Evolutionary conservation across 2,329 filamentous ascomycete species (phyloP), one percentile per base, ranked within the genome.

Genomic region (Esteya vermicola): DNA sequence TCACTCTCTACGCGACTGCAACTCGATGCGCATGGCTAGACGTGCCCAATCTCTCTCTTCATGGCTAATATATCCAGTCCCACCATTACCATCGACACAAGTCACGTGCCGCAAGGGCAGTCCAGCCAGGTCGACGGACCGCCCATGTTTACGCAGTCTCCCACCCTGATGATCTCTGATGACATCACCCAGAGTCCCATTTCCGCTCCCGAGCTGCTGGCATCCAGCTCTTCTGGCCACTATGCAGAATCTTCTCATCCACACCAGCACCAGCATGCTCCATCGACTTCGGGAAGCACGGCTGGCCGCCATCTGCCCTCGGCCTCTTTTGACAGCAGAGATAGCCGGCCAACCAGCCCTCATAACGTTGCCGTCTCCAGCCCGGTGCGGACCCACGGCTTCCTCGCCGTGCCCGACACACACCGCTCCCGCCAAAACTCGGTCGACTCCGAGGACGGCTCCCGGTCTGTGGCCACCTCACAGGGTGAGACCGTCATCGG

Each of bases 321-420:
- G 13, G 64, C 70, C 28, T 77, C 76, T 2, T 78, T 81, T 48
- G 79, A 83, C 18, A 75, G 68, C 56, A 70, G 63, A 47, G 75
- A 79, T 45, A 79, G 72, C 54, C 66, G 77, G 43, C 80, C 80
- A 2, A 78, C 73, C 12, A 84, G 79, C 47, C 78, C 80, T 9
- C 78, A 83, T 56, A 85, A 84, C 60, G 67, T 85, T 37, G 81
- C 77, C 60, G 67, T 85, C 37, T 81, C 78, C 22, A 75, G 63
- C 45, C 70, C 70, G 1, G 62, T 74, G 9, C 53, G 64, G 50
- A 54, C 59, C 42, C 53, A 66, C 49, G 65, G 66, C 40, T 81
- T 81, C 48, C 63, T 85, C 35, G 67, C 76, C 0, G 81, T 85
- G 2, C 81, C 81, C 1, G 67, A 65, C n/a, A 64, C 63, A 36